These are phyloP conservation scores for Calonectria henricotiae DNA, from an alignment of 2,329 filamentous ascomycete genomes.

Conservation along the genomic window DNA sequence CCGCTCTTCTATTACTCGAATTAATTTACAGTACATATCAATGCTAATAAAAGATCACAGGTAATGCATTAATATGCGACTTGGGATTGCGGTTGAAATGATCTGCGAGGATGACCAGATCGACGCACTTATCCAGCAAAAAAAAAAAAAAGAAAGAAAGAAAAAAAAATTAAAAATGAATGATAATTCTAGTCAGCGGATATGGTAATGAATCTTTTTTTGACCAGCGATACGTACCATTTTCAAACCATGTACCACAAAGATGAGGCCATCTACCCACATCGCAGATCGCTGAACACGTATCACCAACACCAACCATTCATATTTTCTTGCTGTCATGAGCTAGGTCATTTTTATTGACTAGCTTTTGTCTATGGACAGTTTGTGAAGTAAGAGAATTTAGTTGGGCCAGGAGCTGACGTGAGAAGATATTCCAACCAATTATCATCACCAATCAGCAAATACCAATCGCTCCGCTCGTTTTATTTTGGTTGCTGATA, in stretches of 20 bases:
- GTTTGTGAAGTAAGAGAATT: not conserved
- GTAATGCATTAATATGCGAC: not conserved
- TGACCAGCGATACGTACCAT: not conserved
- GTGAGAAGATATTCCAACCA: constrained; percentile 2
- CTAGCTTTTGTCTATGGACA: no score
- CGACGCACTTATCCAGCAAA: no score
- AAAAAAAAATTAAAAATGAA: not conserved
- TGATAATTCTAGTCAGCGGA: not conserved
- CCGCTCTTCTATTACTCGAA: not conserved
- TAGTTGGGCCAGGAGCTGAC: not conserved
- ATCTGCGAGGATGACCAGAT: not conserved
- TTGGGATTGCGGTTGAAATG: not conserved
- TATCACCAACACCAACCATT: not conserved
- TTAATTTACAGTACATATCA: not conserved
- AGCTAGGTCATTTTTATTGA: not conserved
- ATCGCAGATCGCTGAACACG: not conserved
- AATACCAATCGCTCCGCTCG: not conserved
- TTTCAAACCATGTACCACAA: not conserved
- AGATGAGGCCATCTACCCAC: not conserved
- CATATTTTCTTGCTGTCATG: not conserved
- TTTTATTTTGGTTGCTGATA: not conserved
- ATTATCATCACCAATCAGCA: not conserved
- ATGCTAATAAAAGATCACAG: not conserved
- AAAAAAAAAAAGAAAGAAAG: not conserved
- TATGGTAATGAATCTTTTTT: not conserved